Evolutionary conservation across 208 protist species (phyloP).

Genomic region (Endotrypanum monterogeii): DNA sequence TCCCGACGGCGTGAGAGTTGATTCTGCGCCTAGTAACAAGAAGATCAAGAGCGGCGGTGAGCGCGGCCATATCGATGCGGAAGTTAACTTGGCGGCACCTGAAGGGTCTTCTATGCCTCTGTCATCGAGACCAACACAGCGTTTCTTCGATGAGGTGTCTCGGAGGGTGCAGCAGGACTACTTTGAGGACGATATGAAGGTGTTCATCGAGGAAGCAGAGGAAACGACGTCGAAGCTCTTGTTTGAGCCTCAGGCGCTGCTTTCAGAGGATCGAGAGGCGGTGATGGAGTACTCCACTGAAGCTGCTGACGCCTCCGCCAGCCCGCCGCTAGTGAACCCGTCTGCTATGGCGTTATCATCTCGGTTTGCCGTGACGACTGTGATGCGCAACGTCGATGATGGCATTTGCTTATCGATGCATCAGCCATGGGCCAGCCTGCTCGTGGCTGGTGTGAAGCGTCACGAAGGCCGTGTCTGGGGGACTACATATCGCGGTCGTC

Average conservation of each 20-base stretch:
- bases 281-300: slow-evolving; percentile 14
- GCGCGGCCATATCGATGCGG: slow-evolving; percentile 1
- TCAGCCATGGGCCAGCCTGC: slow-evolving; percentile 92
- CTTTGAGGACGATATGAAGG: slow-evolving; percentile 76
- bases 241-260: slow-evolving; percentile 29
- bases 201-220: slow-evolving; percentile 44
- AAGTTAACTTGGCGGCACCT: slow-evolving; percentile 10
- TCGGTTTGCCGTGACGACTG: slow-evolving; percentile 46
- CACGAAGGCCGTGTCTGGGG: slow-evolving; percentile 91
- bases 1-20: slow-evolving; percentile 50
- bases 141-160: slow-evolving; percentile 58
- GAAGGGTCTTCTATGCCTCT: slow-evolving; percentile 19
- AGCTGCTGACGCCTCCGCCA: slow-evolving; percentile 1
- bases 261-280: slow-evolving; percentile 22
- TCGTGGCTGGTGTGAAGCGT: slow-evolving; percentile 91
- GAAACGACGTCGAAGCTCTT: slow-evolving; percentile 31
- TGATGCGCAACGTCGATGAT: slow-evolving; percentile 77
- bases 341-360: slow-evolving; percentile 8
- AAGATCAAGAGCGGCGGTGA: slow-evolving; percentile 10
- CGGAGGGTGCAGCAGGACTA: slow-evolving; percentile 87
- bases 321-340: slow-evolving; percentile 11
- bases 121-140: slow-evolving; percentile 20
- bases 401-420: slow-evolving; percentile 93
- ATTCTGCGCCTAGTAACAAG: slow-evolving; percentile 10
- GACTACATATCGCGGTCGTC: slow-evolving; percentile 80